Percentiles rank a stretch among this genome's conserved stretches.
Evolutionary conservation across 1,284 basidiomycete species (phyloP).

Genomic region (Sporisorium iseilematis-ciliati): DNA sequence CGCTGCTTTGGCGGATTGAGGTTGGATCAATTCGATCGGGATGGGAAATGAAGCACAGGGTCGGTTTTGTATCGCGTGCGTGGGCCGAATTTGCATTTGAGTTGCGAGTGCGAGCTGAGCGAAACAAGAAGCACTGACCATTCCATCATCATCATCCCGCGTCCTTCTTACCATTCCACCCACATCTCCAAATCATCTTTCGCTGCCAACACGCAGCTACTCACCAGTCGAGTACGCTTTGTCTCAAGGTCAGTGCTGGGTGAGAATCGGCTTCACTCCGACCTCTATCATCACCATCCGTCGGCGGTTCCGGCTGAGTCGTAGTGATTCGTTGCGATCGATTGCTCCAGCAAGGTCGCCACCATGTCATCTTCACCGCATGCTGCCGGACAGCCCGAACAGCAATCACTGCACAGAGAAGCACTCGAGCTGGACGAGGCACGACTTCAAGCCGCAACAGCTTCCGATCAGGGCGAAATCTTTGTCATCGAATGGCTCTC

Average conservation of each 20-base stretch:
- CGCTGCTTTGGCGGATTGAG: neutral
- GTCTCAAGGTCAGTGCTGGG: too few species aligned
- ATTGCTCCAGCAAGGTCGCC: neutral
- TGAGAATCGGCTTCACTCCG: neutral
- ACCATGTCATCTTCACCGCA: constrained; percentile 25
- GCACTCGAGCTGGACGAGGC: constrained; percentile 49
- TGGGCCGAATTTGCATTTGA: too few species aligned
- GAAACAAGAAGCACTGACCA: neutral
- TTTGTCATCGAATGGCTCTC: constrained; percentile 86
- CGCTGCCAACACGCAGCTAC: neutral
- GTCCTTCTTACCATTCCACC: too few species aligned
- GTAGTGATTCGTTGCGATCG: neutral
- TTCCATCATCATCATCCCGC: too few species aligned
- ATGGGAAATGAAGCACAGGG: neutral
- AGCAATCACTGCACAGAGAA: constrained; percentile 32
- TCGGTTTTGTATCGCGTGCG: constrained; percentile 4
- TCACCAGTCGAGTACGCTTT: neutral
- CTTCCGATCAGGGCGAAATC: constrained; percentile 81
- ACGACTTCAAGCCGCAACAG: constrained; percentile 69
- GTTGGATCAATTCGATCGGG: constrained; percentile 5
- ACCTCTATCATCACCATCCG: neutral
- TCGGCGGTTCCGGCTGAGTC: constrained; percentile 3
- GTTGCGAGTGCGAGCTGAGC: too few species aligned
- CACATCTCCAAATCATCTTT: too few species aligned
- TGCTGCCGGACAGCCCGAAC: constrained; percentile 7